A percentile compares a stretch with the other conserved stretches of the same genome.
These are phyloP conservation scores for Nemania diffusa DNA, from an alignment of 2,329 filamentous ascomycete genomes.

Conservation along the genomic window DNA sequence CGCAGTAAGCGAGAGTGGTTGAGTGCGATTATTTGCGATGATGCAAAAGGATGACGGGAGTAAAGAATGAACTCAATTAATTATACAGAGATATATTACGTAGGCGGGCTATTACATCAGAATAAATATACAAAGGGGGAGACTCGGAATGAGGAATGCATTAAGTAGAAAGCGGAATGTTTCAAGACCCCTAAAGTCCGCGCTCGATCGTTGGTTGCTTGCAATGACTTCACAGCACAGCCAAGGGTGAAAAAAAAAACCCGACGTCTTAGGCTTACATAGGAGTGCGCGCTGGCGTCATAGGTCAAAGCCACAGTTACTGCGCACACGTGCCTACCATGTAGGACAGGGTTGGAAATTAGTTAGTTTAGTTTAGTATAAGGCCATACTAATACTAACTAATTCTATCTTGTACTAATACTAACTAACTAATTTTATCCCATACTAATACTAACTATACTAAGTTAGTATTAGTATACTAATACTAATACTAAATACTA, in stretches of 20 bases:
- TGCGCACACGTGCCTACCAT: conserved; percentile 1
- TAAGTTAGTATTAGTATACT: no score
- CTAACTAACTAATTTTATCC: no score
- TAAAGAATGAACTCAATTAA: background rate
- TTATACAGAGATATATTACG: background rate
- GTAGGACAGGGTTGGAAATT: no score
- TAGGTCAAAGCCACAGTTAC: conserved; percentile 23
- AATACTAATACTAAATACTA: no score
- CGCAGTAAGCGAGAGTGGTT: background rate
- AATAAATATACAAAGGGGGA: background rate
- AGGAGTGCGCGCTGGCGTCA: conserved; percentile 25
- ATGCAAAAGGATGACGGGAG: background rate
- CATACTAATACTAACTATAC: no score
- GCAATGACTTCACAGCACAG: conserved; percentile 29
- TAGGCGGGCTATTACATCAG: background rate
- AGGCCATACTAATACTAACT: no score
- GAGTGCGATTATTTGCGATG: background rate
- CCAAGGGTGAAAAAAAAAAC: conserved; percentile 6
- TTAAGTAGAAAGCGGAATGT: conserved; percentile 26
- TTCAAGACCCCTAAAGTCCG: conserved; percentile 20
- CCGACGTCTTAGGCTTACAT: conserved; percentile 16
- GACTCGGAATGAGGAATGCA: background rate
- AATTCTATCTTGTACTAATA: no score
- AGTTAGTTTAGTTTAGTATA: no score
- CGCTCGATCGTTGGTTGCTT: background rate